Evolutionary conservation across 2,329 filamentous ascomycete genomes (phyloP).

Genomic region (Karstenula rhodostoma): DNA sequence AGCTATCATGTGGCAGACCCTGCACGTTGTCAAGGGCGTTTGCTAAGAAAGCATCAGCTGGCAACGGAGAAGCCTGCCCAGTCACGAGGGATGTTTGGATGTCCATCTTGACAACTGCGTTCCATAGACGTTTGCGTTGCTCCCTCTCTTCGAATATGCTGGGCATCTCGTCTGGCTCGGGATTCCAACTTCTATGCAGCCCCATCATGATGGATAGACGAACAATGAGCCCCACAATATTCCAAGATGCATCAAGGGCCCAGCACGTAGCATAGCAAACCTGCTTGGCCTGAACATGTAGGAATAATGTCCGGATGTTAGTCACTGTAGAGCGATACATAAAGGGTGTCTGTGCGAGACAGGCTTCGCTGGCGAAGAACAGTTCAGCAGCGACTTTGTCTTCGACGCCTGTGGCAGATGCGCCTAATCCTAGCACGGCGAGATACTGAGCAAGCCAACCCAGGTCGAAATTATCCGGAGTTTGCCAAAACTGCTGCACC

Average conservation of each 20-base stretch:
- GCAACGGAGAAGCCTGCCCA: conserved; percentile 28
- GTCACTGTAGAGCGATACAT: conserved; percentile 28
- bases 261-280: conserved; percentile 33
- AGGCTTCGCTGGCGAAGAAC: conserved; percentile 33
- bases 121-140: conserved; percentile 28
- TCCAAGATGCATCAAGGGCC: conserved; percentile 33
- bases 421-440: conserved; percentile 30
- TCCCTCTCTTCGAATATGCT: conserved; percentile 18
- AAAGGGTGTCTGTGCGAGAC: conserved; percentile 30
- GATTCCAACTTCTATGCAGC: conserved; percentile 25
- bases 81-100: conserved; percentile 30
- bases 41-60: conserved; percentile 13
- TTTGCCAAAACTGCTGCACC: conserved; percentile 19
- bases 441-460: conserved; percentile 30
- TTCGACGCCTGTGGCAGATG: conserved; percentile 18
- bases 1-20: background rate
- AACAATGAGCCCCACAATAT: conserved; percentile 26
- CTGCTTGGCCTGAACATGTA: conserved; percentile 35
- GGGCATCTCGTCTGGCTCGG: conserved; percentile 17
- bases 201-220: conserved; percentile 30
- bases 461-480: conserved; percentile 15
- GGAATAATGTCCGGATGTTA: conserved; percentile 26
- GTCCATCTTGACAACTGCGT: conserved; percentile 28
- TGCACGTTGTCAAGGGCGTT: background rate
- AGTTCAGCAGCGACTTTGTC: conserved; percentile 19